Conservation (phyloP, 2,329 filamentous ascomycete species). For the Ophiognomonia clavigignenti-juglandacearum region DNA sequence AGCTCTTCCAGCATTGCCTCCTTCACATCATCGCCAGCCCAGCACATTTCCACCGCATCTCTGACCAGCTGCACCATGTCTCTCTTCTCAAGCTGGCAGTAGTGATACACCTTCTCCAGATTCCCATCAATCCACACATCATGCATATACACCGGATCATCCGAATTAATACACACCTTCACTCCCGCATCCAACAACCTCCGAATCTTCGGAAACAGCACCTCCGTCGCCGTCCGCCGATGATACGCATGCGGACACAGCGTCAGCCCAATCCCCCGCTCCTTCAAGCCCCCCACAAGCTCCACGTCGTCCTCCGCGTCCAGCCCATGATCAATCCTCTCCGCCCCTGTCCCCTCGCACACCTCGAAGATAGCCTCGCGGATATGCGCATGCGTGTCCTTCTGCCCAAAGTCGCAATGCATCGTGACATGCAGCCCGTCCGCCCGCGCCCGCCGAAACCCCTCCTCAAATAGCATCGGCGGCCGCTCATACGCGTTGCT, state of each 20-base stretch:
- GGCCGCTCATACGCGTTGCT: conserved; percentile 42
- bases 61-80: conserved; percentile 37
- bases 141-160: conserved; percentile 45
- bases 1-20: conserved; percentile 11
- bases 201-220: conserved; percentile 39
- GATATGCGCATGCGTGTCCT: conserved; percentile 40
- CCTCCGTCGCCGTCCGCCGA: conserved; percentile 35
- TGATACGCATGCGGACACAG: conserved; percentile 37
- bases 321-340: conserved; percentile 38
- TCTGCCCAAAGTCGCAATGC: conserved; percentile 48
- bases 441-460: conserved; percentile 29
- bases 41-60: conserved; percentile 41
- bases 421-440: conserved; percentile 41
- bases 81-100: conserved; percentile 32
- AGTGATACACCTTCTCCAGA: conserved; percentile 36
- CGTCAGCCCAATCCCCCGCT: conserved; percentile 32
- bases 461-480: conserved; percentile 37
- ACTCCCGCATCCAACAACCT: conserved; percentile 38
- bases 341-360: conserved; percentile 26
- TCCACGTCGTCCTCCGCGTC: conserved; percentile 30
- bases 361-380: conserved; percentile 28
- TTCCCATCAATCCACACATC: conserved; percentile 45
- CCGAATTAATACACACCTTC: conserved; percentile 42
- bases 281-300: conserved; percentile 27
- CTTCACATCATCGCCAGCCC: conserved; percentile 37